Conservation (phyloP, 2,329 filamentous ascomycete genomes). For the Colletotrichum caudatum region DNA sequence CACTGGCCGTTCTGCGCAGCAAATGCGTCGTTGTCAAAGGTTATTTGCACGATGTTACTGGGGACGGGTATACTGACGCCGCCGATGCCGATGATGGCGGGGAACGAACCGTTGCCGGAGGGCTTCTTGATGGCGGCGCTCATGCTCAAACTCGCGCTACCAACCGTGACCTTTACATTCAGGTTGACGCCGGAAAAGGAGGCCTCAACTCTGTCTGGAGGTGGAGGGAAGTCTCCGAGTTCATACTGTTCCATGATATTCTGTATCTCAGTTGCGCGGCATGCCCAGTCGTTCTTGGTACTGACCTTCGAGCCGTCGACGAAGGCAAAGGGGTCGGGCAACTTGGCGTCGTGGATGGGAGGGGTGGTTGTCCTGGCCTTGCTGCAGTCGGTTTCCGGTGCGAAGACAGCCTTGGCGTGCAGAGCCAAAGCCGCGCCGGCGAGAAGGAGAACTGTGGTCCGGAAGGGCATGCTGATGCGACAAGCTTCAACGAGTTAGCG, state of each 20-base stretch:
- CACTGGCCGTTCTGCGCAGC: constrained; percentile 60
- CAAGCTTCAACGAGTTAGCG: not conserved
- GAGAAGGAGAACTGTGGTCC: constrained; percentile 40
- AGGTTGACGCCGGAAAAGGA: constrained; percentile 57
- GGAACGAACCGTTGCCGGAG: constrained; percentile 59
- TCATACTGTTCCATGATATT: constrained; percentile 64
- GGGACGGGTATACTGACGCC: constrained; percentile 67
- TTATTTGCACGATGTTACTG: constrained; percentile 66
- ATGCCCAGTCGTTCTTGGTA: constrained; percentile 60
- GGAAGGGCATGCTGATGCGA: not conserved
- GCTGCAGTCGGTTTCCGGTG: constrained; percentile 52
- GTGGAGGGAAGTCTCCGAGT: constrained; percentile 60
- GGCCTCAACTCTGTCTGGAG: constrained; percentile 60
- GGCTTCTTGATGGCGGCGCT: constrained; percentile 57
- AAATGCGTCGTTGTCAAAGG: constrained; percentile 70
- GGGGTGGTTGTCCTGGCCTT: constrained; percentile 51
- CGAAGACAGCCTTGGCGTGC: constrained; percentile 52
- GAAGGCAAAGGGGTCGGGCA: constrained; percentile 63
- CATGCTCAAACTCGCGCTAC: constrained; percentile 60
- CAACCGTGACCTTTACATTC: constrained; percentile 59
- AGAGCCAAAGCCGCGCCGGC: constrained; percentile 52
- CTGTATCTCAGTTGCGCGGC: constrained; percentile 62
- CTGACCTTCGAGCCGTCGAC: constrained; percentile 57
- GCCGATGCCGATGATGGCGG: constrained; percentile 69
- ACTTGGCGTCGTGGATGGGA: constrained; percentile 52